These are phyloP conservation scores for Coffea humblotiana DNA, from an alignment of 305 asterid species.

Conservation along the genomic window DNA sequence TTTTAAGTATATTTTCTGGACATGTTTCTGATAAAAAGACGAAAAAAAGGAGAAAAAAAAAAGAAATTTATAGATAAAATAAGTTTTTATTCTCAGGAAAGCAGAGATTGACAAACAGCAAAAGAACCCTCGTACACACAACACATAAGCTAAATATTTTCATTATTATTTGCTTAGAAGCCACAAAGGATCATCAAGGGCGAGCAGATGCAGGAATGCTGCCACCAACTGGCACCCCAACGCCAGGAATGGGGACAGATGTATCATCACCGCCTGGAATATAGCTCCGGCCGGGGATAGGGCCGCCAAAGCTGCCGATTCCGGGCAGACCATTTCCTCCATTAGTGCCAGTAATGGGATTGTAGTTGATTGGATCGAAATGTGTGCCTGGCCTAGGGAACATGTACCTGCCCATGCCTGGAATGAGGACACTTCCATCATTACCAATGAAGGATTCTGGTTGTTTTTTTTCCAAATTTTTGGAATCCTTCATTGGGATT, in stretches of 20 bases:
- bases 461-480: constrained; percentile 28
- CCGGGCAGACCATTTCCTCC: constrained; percentile 46
- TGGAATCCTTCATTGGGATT: constrained; percentile 31
- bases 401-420: constrained; percentile 65
- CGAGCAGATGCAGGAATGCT: constrained; percentile 31
- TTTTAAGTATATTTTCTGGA: no score
- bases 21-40: no score
- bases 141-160: background rate
- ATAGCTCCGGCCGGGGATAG: constrained; percentile 16
- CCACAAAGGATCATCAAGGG: constrained; percentile 38
- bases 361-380: constrained; percentile 46
- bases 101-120: background rate
- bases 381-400: constrained; percentile 48
- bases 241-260: constrained; percentile 58
- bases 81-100: background rate
- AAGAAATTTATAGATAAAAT: background rate
- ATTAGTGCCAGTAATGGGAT: constrained; percentile 62
- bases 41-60: background rate
- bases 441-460: constrained; percentile 36
- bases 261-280: constrained; percentile 76
- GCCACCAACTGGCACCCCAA: constrained; percentile 49
- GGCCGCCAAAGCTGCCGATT: constrained; percentile 26
- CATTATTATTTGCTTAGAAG: constrained; percentile 22
- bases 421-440: constrained; percentile 66
- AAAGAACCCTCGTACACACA: background rate